Conservation (phyloP, 2,329 filamentous ascomycete species). For the Malbranchea zuffiana region DNA sequence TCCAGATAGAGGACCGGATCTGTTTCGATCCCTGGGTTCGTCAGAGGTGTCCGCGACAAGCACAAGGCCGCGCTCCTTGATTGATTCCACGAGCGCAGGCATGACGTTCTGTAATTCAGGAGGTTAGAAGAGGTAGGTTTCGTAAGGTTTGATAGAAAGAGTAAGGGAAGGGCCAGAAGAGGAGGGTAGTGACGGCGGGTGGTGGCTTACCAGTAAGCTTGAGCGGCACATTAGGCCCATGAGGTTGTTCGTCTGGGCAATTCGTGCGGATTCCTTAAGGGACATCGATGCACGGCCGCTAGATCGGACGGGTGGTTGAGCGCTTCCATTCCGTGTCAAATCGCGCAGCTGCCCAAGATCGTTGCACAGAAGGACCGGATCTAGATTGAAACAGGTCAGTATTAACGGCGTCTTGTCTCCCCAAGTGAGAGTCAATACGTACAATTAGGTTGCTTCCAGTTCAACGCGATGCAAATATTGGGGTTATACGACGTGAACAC, state of each 20-base stretch:
- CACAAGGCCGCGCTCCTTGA: constrained; percentile 88
- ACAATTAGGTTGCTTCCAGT: constrained; percentile 99
- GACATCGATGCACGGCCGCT: constrained; percentile 67
- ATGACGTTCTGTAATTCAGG: constrained; percentile 63
- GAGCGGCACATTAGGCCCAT: constrained; percentile 94
- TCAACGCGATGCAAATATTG: constrained; percentile 81
- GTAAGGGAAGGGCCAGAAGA: not conserved
- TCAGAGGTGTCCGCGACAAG: constrained; percentile 79
- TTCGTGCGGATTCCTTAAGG: constrained; percentile 87
- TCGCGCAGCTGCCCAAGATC: constrained; percentile 57
- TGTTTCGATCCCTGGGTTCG: constrained; percentile 31
- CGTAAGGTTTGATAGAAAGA: constrained; percentile 6
- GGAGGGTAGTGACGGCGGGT: constrained; percentile 1
- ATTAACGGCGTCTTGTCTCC: not conserved
- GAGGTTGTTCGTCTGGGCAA: constrained; percentile 91
- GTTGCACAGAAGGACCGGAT: constrained; percentile 90
- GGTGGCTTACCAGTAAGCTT: constrained; percentile 61
- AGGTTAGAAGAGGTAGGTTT: constrained; percentile 10
- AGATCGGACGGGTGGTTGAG: constrained; percentile 39
- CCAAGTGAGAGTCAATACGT: constrained; percentile 23
- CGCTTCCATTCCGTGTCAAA: constrained; percentile 26
- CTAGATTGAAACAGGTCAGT: constrained; percentile 26
- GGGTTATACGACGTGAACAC: constrained; percentile 92
- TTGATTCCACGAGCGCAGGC: constrained; percentile 78
- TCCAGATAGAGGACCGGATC: constrained; percentile 16